A percentile compares a stretch with the other conserved stretches of the same genome.
These are phyloP conservation scores for Phoenix roebelenii DNA, from an alignment of 176 grass and related monocot species.

Conservation along the genomic window DNA sequence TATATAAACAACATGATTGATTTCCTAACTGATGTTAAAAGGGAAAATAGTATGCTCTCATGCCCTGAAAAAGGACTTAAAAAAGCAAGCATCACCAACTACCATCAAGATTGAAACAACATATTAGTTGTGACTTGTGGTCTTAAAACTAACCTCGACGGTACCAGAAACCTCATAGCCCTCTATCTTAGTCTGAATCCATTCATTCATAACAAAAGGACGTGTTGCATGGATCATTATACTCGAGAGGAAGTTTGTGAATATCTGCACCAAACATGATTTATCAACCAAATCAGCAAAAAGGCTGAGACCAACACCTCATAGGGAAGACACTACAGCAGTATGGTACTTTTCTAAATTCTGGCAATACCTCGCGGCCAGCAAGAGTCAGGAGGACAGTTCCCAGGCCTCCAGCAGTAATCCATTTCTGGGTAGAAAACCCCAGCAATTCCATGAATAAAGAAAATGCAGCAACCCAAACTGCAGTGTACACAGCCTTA, in stretches of 20 bases:
- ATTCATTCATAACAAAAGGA: constrained; percentile 87
- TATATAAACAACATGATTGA: too few species aligned
- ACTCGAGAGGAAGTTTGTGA: constrained; percentile 96
- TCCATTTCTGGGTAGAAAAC: constrained; percentile 93
- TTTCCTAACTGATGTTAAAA: too few species aligned
- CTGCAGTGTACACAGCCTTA: constrained; percentile 83
- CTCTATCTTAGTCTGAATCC: constrained; percentile 90
- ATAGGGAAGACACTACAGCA: too few species aligned
- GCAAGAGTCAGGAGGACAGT: constrained; percentile 95
- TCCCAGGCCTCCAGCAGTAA: constrained; percentile 95
- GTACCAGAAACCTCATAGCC: constrained; percentile 89
- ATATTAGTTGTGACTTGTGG: constrained; percentile 14
- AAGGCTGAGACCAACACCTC: not conserved
- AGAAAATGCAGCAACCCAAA: constrained; percentile 82
- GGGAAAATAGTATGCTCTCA: too few species aligned
- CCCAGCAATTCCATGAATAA: constrained; percentile 97
- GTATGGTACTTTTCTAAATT: not conserved
- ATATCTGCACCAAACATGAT: constrained; percentile 47
- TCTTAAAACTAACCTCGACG: constrained; percentile 66
- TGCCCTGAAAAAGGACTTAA: too few species aligned
- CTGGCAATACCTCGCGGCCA: constrained; percentile 75
- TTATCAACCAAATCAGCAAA: not conserved
- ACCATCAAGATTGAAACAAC: not conserved
- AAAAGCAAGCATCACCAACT: too few species aligned
- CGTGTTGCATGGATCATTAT: constrained; percentile 96